Evolutionary conservation across 2,329 filamentous ascomycete genomes (phyloP), one percentile per base, ranked within the genome.

Genomic region (Hypomyces perniciosus): DNA sequence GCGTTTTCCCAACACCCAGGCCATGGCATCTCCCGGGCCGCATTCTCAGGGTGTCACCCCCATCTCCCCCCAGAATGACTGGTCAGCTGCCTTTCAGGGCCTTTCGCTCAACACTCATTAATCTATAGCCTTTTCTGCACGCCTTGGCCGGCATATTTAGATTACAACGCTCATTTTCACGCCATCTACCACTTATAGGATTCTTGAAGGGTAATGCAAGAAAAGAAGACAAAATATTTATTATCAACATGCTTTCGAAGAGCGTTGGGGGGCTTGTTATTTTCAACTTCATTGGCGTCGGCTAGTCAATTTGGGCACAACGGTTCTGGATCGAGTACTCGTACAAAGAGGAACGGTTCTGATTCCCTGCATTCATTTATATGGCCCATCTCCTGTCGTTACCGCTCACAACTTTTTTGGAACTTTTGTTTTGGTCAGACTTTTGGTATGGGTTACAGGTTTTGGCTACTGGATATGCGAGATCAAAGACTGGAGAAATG

Each of bases 41-140:
- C 67, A 68, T 46, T 58, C 64, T 7, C 72, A 74, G 50, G 65
- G 64, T n/a, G 55, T 70, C 55, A 69, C 68, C 54, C 61, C 69
- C 57, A 68, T 78, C 51, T 63, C 66, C 46, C 65, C 67, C 30
- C 75, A 76, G 60, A 72, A 75, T 44, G 83, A 86, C 45, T 88
- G 85, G 84, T 69, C 77, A 28, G 71, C 72, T 48, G 69, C 76
- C 5, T 88, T 89, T 64, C 85, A 90, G 64, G 80, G 85, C 8
- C 71, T 90, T 13, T 90, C 86, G 2, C 76, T 90, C 56, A 86
- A 86, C 62, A 79, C 80, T 57, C 77, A 78, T 54, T 81, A 62
- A 70, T 28, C 29, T 29, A 43, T 13, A 34, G n/a, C 12, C 34
- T 12, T 28, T 35, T 41, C 39, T 37, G 37, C 41, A 39, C 20